These are phyloP conservation scores for Usnea hakonensis DNA, from an alignment of 495 filamentous ascomycete genomes.

Conservation along the genomic window DNA sequence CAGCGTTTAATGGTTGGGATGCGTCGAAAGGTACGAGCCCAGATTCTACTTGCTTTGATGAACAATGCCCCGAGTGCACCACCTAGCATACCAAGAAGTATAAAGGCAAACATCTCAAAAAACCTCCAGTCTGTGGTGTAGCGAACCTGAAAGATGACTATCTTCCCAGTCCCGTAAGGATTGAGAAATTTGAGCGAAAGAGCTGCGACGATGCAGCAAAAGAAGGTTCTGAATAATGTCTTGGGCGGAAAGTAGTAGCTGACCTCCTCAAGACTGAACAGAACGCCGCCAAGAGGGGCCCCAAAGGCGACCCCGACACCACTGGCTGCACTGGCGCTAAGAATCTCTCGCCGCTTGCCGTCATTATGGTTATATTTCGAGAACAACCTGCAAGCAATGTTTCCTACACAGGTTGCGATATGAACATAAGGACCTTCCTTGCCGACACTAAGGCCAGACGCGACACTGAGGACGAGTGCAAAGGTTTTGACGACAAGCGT, in stretches of 20 bases:
- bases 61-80: constrained; percentile 83
- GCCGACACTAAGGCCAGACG: constrained; percentile 85
- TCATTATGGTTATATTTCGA: constrained; percentile 91
- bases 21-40: constrained; percentile 82
- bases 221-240: constrained; percentile 95
- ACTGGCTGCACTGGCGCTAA: constrained; percentile 85
- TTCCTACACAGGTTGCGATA: constrained; percentile 91
- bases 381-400: constrained; percentile 89
- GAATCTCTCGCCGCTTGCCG: constrained; percentile 79
- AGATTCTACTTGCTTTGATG: constrained; percentile 87
- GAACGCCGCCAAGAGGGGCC: constrained; percentile 83
- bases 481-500: constrained; percentile 83
- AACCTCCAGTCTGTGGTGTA: constrained; percentile 91
- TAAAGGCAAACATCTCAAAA: constrained; percentile 82
- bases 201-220: constrained; percentile 90
- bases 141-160: constrained; percentile 90
- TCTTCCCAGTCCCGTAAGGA: constrained; percentile 91
- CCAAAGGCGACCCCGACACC: constrained; percentile 95
- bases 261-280: constrained; percentile 93
- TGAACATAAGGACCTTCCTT: constrained; percentile 98
- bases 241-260: constrained; percentile 99
- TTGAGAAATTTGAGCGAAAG: constrained; percentile 89
- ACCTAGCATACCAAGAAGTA: constrained; percentile 75
- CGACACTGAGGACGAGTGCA: constrained; percentile 77
- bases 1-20: constrained; percentile 72